Evolutionary conservation across 2,329 filamentous ascomycete species (phyloP), one percentile per base, ranked within the genome.

Genomic region (Aspergillus ruber): DNA sequence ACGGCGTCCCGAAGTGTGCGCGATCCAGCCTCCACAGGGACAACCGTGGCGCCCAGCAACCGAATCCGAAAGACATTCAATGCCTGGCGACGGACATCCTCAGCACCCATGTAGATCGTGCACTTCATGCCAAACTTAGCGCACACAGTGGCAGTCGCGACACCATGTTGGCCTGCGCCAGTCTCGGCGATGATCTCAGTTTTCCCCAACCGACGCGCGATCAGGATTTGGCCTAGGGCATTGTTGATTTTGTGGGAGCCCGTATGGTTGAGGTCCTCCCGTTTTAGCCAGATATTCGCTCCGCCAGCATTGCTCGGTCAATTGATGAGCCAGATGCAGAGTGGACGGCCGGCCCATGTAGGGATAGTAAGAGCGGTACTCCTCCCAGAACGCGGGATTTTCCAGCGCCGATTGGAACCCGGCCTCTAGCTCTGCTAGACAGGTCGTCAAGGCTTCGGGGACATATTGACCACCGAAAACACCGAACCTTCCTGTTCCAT

Each of bases 61-160:
- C 94, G 93, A 81, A 98, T 98, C 40, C 93, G 86, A 82, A 98
- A 98, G 35, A 98, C 93, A 70, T 98, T 98, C 49, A 98, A 79
- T 2, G 91, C 91, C 70, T 98, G 93, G 58, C 93, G 84, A 49
- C 93, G 86, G 45, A 97, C 93, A 63, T 98, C 93, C 73, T 98
- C 93, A 42, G 90, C 90, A 60, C 93, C 93, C 93, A 98, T 98
- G 73, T 90, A 98, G 47, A 98, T 87, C 25, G 90, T 94, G 66
- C 91, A 96, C 66, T 90, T 86, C 89, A 96, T 90, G 63, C 87
- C 88, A 63, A 96, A 95, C 71, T 95, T 94, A 62, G 91, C 90
- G 63, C 90, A 96, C 15, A 95, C 88, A 0, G 90, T 96, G 1
- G 90, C 91, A 20, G 90, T 95, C 3, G 91, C 91, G 25, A 96